Evolutionary conservation across 345 rosid species (phyloP).

Genomic region (Ceriops zippeliana): DNA sequence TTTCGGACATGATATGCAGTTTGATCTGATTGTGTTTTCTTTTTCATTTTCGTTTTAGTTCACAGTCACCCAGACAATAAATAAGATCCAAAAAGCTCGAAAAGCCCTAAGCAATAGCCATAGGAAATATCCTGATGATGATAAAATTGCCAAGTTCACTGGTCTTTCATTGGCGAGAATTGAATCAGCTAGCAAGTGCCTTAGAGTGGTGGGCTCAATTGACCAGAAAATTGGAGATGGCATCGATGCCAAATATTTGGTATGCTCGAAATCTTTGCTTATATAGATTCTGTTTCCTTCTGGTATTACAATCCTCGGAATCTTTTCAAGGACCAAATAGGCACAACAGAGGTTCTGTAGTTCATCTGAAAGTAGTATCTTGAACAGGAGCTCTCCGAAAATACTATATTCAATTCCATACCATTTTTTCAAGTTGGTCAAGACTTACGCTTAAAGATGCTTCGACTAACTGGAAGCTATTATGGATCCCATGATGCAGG

Average conservation of each 20-base stretch:
- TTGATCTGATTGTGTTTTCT: slow-evolving; percentile 10
- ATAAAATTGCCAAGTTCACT: slow-evolving; percentile 55
- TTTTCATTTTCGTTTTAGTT: slow-evolving; percentile 32
- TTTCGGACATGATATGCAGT: slow-evolving; percentile 1
- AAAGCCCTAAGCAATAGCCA: slow-evolving; percentile 45
- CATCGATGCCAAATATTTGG: slow-evolving; percentile 51
- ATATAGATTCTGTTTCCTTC: background rate
- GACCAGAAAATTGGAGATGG: slow-evolving; percentile 60
- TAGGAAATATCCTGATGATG: slow-evolving; percentile 56
- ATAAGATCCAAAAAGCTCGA: slow-evolving; percentile 62
- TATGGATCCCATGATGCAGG: slow-evolving; percentile 37
- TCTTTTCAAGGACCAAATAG: too few species aligned
- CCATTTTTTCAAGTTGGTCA: background rate
- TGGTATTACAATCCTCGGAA: too few species aligned
- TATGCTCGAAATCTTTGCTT: slow-evolving; percentile 20
- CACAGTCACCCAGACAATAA: slow-evolving; percentile 43
- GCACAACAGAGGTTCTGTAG: too few species aligned
- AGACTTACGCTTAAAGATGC: background rate
- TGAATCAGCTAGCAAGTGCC: slow-evolving; percentile 64
- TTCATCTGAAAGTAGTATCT: background rate
- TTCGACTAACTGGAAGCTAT: slow-evolving; percentile 8
- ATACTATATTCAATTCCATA: background rate
- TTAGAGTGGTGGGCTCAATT: slow-evolving; percentile 69
- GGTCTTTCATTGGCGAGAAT: slow-evolving; percentile 60
- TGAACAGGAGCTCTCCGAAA: background rate